phyloP scores from a whole-genome alignment of 2,329 filamentous ascomycete species.

The Pseudocercospora ulei region DNA sequence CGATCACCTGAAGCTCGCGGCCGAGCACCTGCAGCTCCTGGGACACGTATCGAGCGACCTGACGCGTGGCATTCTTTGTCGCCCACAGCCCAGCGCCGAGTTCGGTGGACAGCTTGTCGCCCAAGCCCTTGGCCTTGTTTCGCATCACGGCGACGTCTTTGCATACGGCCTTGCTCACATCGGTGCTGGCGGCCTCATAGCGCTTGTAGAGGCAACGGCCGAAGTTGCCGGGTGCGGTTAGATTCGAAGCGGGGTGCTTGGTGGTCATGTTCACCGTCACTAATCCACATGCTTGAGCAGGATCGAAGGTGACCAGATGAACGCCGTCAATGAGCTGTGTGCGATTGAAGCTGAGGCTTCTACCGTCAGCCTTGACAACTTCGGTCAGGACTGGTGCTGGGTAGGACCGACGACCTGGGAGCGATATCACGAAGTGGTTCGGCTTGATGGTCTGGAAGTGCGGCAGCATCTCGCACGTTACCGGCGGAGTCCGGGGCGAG shows the following conservation, averaged over 20 bases:
- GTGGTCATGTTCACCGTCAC: conserved; percentile 24
- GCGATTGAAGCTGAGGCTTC: conserved; percentile 19
- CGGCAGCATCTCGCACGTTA: conserved; percentile 10
- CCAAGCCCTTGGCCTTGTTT: conserved; percentile 21
- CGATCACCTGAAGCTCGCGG: conserved; percentile 24
- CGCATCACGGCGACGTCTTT: conserved; percentile 28
- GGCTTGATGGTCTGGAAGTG: conserved; percentile 17
- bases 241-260: conserved; percentile 18
- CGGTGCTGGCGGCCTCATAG: conserved; percentile 26
- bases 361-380: conserved; percentile 11
- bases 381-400: conserved; percentile 8
- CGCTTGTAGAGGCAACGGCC: conserved; percentile 13
- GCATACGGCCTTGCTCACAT: conserved; percentile 25
- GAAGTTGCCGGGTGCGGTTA: conserved; percentile 26
- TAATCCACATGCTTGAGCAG: conserved; percentile 24
- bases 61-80: conserved; percentile 27
- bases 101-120: conserved; percentile 21
- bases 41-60: conserved; percentile 24
- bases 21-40: conserved; percentile 20
- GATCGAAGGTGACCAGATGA: conserved; percentile 25
- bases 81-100: conserved; percentile 25
- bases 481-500: too few species aligned
- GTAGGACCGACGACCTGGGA: conserved; percentile 15
- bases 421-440: conserved; percentile 28
- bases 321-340: conserved; percentile 30